Evolutionary conservation across 495 filamentous ascomycete species (phyloP), one percentile per base, ranked within the genome.

Genomic region (Talaromyces thailandensis): DNA sequence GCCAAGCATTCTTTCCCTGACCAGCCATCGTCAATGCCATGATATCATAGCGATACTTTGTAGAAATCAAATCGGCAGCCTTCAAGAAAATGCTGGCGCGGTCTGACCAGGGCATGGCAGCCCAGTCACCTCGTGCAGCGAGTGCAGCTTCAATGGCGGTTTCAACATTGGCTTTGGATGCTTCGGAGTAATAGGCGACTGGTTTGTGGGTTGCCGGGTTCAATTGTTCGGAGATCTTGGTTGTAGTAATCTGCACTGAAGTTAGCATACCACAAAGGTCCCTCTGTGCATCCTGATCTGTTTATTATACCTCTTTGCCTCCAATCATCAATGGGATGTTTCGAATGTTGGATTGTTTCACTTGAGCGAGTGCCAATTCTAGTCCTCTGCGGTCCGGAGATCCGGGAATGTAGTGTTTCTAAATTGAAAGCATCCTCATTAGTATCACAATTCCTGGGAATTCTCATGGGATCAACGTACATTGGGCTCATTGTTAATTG

Each of bases 1-100:
- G 93, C 92, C 92, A 97, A 21, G 90, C 88, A 70, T 96, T 97
- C 81, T 98, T 98, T 56, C 93, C 93, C 72, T 98, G 93, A 29
- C 93, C 93, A 8, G 96, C 79, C 83, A 98, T 96, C 0, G 93
- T 98, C 1, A 91, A 87, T 2, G 94, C 92, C 82, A 96, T 92
- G 59, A 98, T 77, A 55, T 96, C 90, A 71, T 95, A 95, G 63
- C 93, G 84, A 75, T 98, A 97, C 71, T 97, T 96, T 43, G 82
- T 85, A 40, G 88, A 80, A 56, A 96, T 84, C 35, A 98, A 78
- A 73, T 97, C 93, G 16, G 93, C 93, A 2, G 93, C 94, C 74
- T 96, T 95, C 21, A 97, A 81, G 76, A 97, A 98, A 64, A 98
- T 81, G 23, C 93, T 88, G 6, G 93, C 94, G 58, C 93, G 81